Base-by-base conservation (phyloP, 2,329 filamentous ascomycete genomes). In the Trichoderma lentiforme region DNA sequence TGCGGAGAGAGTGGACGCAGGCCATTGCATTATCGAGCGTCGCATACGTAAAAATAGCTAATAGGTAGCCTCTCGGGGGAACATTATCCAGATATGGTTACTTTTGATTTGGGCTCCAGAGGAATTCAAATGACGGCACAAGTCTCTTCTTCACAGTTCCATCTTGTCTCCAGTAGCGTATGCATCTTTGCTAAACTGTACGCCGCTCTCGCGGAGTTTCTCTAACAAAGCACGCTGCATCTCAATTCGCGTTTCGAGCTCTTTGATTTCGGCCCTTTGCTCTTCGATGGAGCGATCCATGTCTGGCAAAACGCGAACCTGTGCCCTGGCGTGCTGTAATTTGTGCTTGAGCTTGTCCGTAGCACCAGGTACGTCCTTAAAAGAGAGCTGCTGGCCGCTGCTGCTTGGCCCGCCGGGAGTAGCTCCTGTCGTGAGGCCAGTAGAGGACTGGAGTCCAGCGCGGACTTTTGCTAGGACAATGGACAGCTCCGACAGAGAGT, bases 401-500 rank as follows among this genome's bases (percentile, higher is more conserved):
- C 76, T 74, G 76, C 77, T 75, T 76, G 75, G 79, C 72, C 72
- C 81, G 47, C 76, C 77, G 71, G 80, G 78, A 53, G 83, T 83
- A 65, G 79, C 81, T 63, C 81, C 82, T 6, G 80, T 79, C 58
- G 81, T 81, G 63, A 83, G 78, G 68, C 83, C 80, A 51, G 82
- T 76, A 12, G 81, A 81, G 60, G 82, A 79, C 78, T 83, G 76
- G 76, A 84, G 82, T 18, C 84, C 85, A 47, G 81, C 79, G 76
- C 92, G 89, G 21, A 98, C 88, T 65, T 93, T 92, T 75, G 90
- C 86, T 73, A 98, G 89, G 75, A 97, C 89, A 72, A 90, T 87
- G 78, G 93, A 91, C 69, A 98, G 89, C 78, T 94, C 90, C 30
- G 94, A 93, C 69, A 97, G 88, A 76, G 94, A 89, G 84, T 97